Evolutionary conservation across 306 rosid species (phyloP), one percentile per base, ranked within the genome.

Genomic region (Sechiopsis laciniata): DNA sequence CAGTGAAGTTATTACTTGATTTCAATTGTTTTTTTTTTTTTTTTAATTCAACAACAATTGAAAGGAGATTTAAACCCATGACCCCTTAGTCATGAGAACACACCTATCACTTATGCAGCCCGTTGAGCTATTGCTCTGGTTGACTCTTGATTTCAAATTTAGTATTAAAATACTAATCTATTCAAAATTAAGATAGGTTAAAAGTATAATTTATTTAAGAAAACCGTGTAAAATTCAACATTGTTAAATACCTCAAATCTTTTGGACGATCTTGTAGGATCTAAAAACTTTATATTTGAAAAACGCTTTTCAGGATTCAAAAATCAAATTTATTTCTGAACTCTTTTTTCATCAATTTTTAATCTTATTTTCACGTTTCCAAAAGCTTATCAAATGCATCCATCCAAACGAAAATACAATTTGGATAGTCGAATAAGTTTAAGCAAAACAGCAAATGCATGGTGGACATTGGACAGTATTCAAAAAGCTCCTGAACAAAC

Each of bases 361-460:
- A 0, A 40, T 10, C 55, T 66, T 40, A 42, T 65, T 65, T 40
- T 10, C 14, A 66, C 15, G 6, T 40, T 65, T 10, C 4, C 2
- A 66, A 6, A 6, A 42, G 5, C 26, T 42, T 66, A 17, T 37
- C 46, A 16, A 64, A 64, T 42, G 32, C 54, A 66, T 17, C 10
- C 12, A 40, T 53, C 56, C 19, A 16, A 45, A 6, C 5, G 17
- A 70, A 70, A 40, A 51, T n/a, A 48, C 16, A 52, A 15, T 29
- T 13, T 50, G 59, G 22, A 16, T 21, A 22, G 21, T 22, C 4
- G 22, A 51, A 51, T 16, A 53, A 16, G 17, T 71, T 59, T 55
- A 78, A 69, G 45, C 80, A 72, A 80, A 82, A 62, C 76, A 3
- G 63, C 87, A 64, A 84, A 84, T 84, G 80, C 7, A 7, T 77